Evolutionary conservation across 257 asterid species (phyloP).

Genomic region (Solanum ahanhuiri): DNA sequence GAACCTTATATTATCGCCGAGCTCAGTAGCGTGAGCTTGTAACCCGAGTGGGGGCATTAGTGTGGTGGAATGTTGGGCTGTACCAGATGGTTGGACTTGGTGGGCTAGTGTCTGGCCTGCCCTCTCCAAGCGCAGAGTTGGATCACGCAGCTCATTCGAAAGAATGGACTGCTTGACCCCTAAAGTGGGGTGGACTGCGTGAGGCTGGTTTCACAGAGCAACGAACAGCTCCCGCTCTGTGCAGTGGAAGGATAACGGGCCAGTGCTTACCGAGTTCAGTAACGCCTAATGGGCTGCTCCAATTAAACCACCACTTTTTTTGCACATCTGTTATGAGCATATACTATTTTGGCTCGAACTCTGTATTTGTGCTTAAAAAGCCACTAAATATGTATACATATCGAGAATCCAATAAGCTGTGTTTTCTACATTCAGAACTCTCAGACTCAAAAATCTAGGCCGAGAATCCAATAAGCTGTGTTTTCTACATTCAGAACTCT

Average conservation of each 20-base stretch:
- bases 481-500: too few relatives aligned
- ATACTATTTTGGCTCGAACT: background rate
- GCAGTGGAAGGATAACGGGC: background rate
- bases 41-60: background rate
- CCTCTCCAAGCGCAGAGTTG: background rate
- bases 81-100: background rate
- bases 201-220: background rate
- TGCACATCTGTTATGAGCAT: too few relatives aligned
- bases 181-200: background rate
- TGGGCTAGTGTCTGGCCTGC: background rate
- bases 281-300: background rate
- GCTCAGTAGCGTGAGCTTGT: background rate
- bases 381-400: too few relatives aligned
- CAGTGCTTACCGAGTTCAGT: background rate
- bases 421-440: too few relatives aligned
- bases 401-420: too few relatives aligned
- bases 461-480: too few relatives aligned
- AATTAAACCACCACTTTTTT: background rate
- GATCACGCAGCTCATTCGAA: background rate
- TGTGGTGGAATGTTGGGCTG: background rate
- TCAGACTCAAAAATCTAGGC: too few relatives aligned
- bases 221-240: background rate
- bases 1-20: rapidly evolving
- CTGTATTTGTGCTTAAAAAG: too few relatives aligned
- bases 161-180: background rate